Base-by-base conservation (phyloP, 768 basidiomycete species). In the Amanita phalloides region DNA sequence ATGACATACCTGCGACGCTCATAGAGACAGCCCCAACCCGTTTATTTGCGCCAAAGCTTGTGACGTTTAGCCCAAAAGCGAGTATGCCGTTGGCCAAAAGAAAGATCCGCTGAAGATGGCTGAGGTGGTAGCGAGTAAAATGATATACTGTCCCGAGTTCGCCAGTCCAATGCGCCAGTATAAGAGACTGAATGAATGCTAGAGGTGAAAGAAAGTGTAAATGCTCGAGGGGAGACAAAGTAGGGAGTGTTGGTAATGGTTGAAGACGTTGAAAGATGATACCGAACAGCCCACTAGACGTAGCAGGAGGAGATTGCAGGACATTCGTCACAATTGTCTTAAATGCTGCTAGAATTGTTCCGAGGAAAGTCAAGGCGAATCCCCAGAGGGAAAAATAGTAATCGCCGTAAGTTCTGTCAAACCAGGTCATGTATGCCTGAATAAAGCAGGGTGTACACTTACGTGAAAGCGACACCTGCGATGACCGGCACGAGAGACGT, bases 21-120 rank as follows among this genome's bases (percentile, higher is more conserved):
- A 94, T 95, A 44, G 84, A 86, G 56, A 95, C 63, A 10, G 92
- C 84, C 2, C 93, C 92, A 0, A 90, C 84, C 62, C 86, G 83
- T 66, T 85, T 84, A 69, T 98, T 99, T n/a, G 96, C 90, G 37
- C 88, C 89, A 62, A 99, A 96, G 63, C 86, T 90, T 52, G 96
- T 89, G 2, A 97, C 81, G 59, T 98, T 99, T 48, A 99, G 71
- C 11, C 82, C 86, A 61, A 96, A 97, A 3, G 96, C 96, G 60
- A 98, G 81, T 11, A 73, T 62, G 0, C 93, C 95, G 58, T 98
- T 99, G 33, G 86, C 60, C 4, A 80, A 56, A 42, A 98, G 66
- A 5, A 82, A 78, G 1, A 74, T 53, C 1, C 76, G 68, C 53
- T 74, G 77, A n/a, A 8, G 36, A 28, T 43, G 33, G 33, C 33